Conservation (phyloP, 78 protist species). For the Parvularia atlantis region DNA sequence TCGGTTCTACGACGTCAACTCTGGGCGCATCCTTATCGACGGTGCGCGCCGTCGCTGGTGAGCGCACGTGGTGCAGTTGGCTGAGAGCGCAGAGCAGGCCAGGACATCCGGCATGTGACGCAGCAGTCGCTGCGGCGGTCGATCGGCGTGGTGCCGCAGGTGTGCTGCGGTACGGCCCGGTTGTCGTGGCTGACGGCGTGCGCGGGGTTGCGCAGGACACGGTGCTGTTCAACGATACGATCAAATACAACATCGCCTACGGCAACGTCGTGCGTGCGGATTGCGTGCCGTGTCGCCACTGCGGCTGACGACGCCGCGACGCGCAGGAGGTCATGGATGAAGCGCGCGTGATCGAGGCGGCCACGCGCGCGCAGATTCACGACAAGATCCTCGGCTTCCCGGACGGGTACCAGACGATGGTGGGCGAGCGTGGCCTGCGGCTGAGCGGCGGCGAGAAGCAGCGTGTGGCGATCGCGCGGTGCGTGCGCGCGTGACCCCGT, state of each 20-base stretch:
- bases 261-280: constrained; percentile 39
- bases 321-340: constrained; percentile 7
- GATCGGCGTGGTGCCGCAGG: constrained; percentile 55
- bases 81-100: constrained; percentile 21
- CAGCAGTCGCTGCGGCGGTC: constrained; percentile 19
- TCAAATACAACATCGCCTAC: constrained; percentile 52
- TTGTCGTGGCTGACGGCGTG: not conserved
- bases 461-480: constrained; percentile 78
- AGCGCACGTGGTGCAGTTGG: not conserved
- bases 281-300: constrained; percentile 18
- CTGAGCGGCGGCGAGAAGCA: constrained; percentile 77
- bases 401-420: constrained; percentile 63
- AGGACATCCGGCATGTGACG: constrained; percentile 17
- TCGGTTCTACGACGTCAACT: constrained; percentile 57
- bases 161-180: not conserved
- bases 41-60: not conserved
- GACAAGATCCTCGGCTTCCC: constrained; percentile 45
- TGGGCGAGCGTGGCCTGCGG: constrained; percentile 83
- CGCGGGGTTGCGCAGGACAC: constrained; percentile 18
- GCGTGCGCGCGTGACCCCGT: constrained; percentile 20
- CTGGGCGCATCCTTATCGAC: constrained; percentile 60
- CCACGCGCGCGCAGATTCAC: constrained; percentile 58
- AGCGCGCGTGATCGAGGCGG: constrained; percentile 35
- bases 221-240: constrained; percentile 54
- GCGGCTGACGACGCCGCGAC: constrained; percentile 17